Base-by-base conservation (phyloP, 257 asterid genomes). In the Nicotiana paniculata region DNA sequence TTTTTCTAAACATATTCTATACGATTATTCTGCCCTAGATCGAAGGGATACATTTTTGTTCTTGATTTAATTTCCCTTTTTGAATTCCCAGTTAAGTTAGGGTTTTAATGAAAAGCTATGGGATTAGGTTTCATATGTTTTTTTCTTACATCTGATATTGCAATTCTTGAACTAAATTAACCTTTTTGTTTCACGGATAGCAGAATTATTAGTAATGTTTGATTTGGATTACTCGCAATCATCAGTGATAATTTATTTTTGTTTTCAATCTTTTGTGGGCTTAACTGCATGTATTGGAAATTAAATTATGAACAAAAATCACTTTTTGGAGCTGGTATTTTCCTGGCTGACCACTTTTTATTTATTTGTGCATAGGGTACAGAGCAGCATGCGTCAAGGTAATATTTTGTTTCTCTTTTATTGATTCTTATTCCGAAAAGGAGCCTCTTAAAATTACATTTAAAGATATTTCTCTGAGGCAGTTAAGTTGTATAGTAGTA, bases 311-410 rank as follows among this genome's bases (percentile, higher is more conserved):
- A 26, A 4, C 2, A 24, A 10, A 72, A 43, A 24, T 46, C 62
- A 51, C 80, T 51, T 51, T 8, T 75, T 75, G 63, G 39, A 75
- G 64, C 26, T 43, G 61, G 61, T 46, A 8, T 46, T 8, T 26
- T 51, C 80, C 26, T 51, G 80, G 80, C 80, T 75, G 63, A 75
- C 28, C 62, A 17, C 58, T n/a, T 53, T 54, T 43, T 77, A 1
- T 87, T 81, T 80, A 54, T 69, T 84, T 77, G 80, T 79, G 57
- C 75, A 21, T 91, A 92, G 97, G 94, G 85, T 66, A 82, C 70
- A 46, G 90, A 85, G 78, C 18, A 79, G 75, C 82, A 83, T 63
- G 85, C 84, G 21, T 86, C 89, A 64, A 91, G 94, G 95, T 92
- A 89, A 84, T 33, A 18, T 77, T 80, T 69, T 74, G 43, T 62